Evolutionary conservation across 768 basidiomycete species (phyloP).

Genomic region (Pleurotus sapidus): DNA sequence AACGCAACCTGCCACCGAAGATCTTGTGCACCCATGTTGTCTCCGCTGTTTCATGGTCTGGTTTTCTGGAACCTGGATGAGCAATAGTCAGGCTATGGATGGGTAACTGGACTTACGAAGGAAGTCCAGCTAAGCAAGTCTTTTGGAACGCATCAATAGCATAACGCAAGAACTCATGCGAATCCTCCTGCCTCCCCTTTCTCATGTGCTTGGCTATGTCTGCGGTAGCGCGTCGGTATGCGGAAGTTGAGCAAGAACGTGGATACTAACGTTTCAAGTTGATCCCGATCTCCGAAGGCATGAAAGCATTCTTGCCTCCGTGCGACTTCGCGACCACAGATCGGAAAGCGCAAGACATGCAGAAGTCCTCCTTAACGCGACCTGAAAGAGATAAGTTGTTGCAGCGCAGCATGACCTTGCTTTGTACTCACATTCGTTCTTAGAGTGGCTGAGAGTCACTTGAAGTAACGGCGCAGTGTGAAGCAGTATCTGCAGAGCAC

Average conservation of each 20-base stretch:
- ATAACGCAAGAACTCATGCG: slow-evolving; percentile 97
- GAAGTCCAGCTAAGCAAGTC: slow-evolving; percentile 68
- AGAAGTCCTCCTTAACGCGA: slow-evolving; percentile 54
- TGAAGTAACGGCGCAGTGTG: slow-evolving; percentile 88
- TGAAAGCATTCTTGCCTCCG: slow-evolving; percentile 43
- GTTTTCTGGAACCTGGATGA: slow-evolving; percentile 45
- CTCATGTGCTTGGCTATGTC: slow-evolving; percentile 91
- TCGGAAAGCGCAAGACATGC: slow-evolving; percentile 76
- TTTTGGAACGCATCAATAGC: slow-evolving; percentile 90
- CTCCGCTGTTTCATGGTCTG: slow-evolving; percentile 68
- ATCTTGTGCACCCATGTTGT: slow-evolving; percentile 94
- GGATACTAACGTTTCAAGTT: slow-evolving; percentile 63
- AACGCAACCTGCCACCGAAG: slow-evolving; percentile 90
- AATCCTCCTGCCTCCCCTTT: slow-evolving; percentile 92
- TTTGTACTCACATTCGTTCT: slow-evolving; percentile 53
- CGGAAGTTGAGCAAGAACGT: not conserved
- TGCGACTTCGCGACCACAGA: slow-evolving; percentile 55
- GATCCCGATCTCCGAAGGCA: slow-evolving; percentile 61
- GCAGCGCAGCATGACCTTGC: not conserved
- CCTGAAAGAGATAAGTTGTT: slow-evolving; percentile 25
- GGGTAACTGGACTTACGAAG: slow-evolving; percentile 49
- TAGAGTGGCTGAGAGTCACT: slow-evolving; percentile 49
- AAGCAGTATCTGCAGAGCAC: slow-evolving; percentile 87
- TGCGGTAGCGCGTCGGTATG: slow-evolving; percentile 25
- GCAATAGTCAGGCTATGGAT: too few species aligned